Evolutionary conservation across 176 grass and related monocot species (phyloP).

Genomic region (Cymbopogon citratus): DNA sequence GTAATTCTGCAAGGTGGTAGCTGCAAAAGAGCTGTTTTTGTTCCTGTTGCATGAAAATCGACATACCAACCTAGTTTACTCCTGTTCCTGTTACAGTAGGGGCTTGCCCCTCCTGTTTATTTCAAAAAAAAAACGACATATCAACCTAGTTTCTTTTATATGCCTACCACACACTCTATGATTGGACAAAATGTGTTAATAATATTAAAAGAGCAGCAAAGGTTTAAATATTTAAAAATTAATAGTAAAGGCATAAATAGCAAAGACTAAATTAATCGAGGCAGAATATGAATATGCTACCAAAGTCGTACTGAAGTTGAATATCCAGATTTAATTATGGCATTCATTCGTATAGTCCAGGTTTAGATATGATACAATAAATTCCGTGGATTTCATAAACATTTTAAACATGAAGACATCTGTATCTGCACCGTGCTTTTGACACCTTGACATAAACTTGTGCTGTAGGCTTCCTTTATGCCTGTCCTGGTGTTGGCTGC

Average conservation of each 20-base stretch:
- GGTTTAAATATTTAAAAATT: not conserved
- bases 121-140: not conserved
- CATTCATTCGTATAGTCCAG: not conserved
- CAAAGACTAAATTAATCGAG: too few species aligned
- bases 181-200: not conserved
- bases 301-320: too few species aligned
- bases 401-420: not conserved
- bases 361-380: not conserved
- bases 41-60: not conserved
- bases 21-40: not conserved
- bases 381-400: not conserved
- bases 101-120: too few species aligned
- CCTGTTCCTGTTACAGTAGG: too few species aligned
- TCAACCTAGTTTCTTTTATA: not conserved
- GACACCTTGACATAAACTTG: not conserved
- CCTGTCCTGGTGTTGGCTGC: constrained; percentile 87
- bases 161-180: not conserved
- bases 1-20: not conserved
- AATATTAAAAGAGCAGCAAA: too few species aligned
- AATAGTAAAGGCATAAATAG: too few species aligned
- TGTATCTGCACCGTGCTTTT: not conserved
- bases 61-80: not conserved
- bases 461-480: constrained; percentile 89
- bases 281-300: too few species aligned
- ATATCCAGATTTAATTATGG: not conserved